Base-by-base conservation (phyloP, 2,329 filamentous ascomycete genomes). In the Thielaviopsis populi region DNA sequence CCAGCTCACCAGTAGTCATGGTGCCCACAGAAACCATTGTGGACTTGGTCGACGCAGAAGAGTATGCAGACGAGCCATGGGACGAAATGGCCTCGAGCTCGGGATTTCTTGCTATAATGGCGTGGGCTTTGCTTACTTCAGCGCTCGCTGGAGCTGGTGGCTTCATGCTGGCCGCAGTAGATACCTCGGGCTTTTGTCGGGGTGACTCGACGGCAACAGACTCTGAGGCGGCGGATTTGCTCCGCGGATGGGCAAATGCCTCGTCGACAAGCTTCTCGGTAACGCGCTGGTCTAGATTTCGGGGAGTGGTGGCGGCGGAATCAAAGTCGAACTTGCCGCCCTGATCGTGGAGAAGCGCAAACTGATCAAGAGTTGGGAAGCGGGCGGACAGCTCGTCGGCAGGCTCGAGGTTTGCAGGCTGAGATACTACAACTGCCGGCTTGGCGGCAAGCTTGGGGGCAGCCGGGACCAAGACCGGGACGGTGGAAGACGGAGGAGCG, bases 311-410 rank as follows among this genome's bases (percentile, higher is more conserved):
- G 15, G 76, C 74, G 27, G 80, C 72, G 15, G 78, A 75, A 66
- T 89, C 86, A 72, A 96, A 96, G 63, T 92, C 86, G 69, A 96
- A 96, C 66, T 89, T 91, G 66, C 83, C 76, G 2, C 88, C 88
- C 67, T 88, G 83, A 67, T 97, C 91, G 69, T 95, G 90, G 54
- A 96, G 77, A 19, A 99, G 78, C 2, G 92, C 86, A 71, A 99
- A 99, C 69, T 97, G 89, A 70, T 97, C 91, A 27, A 99, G 78
- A 5, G 89, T 91, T 0, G 94, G 94, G 69, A 96, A 99, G 62
- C 88, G 83, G 33, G 84, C 81, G 0, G 92, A 90, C 30, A 96
- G 77, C 70, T 97, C 92, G 68, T 97, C 94, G 1, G 79, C 78
- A 41, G 80, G 76, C 2, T 54, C n/a, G 6, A 63, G 37, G 37